Conservation (phyloP, 164 flowering plant genomes). For the Akebia trifoliata region DNA sequence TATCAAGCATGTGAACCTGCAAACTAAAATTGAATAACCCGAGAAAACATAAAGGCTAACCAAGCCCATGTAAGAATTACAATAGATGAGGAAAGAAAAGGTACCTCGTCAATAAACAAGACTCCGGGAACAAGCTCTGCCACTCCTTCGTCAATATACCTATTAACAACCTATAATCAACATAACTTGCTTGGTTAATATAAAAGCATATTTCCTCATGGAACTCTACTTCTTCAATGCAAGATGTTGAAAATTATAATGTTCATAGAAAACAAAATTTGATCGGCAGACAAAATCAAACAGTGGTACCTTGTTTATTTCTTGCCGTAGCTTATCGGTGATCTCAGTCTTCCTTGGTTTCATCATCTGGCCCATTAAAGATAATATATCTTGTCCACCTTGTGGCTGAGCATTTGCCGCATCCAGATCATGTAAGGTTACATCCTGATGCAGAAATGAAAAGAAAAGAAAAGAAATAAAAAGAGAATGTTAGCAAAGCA, state of each 20-base stretch:
- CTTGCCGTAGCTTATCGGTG: slow-evolving; percentile 90
- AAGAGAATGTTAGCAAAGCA: background rate
- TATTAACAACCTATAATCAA: slow-evolving; percentile 74
- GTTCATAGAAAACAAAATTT: background rate
- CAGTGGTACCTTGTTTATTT: slow-evolving; percentile 86
- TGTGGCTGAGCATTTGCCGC: slow-evolving; percentile 71
- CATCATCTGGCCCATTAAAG: slow-evolving; percentile 85
- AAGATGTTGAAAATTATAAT: too few species aligned
- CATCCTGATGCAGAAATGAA: slow-evolving; percentile 71
- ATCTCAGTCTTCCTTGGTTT: slow-evolving; percentile 96
- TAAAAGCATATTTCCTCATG: background rate
- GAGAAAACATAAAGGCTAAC: background rate
- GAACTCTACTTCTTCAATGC: background rate
- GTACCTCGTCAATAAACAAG: slow-evolving; percentile 77
- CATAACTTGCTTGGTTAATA: slow-evolving; percentile 6
- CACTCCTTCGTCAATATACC: slow-evolving; percentile 84
- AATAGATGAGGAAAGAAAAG: slow-evolving; percentile 20
- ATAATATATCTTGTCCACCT: slow-evolving; percentile 63
- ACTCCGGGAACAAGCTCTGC: slow-evolving; percentile 99
- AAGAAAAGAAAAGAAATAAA: slow-evolving; percentile 21
- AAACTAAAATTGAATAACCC: slow-evolving; percentile 23
- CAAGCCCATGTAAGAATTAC: too few species aligned
- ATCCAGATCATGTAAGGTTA: slow-evolving; percentile 56
- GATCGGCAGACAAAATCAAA: slow-evolving; percentile 36
- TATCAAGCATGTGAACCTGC: slow-evolving; percentile 97